phyloP scores from a whole-genome alignment of 495 filamentous ascomycete species.

The Penicillium antarcticum region DNA sequence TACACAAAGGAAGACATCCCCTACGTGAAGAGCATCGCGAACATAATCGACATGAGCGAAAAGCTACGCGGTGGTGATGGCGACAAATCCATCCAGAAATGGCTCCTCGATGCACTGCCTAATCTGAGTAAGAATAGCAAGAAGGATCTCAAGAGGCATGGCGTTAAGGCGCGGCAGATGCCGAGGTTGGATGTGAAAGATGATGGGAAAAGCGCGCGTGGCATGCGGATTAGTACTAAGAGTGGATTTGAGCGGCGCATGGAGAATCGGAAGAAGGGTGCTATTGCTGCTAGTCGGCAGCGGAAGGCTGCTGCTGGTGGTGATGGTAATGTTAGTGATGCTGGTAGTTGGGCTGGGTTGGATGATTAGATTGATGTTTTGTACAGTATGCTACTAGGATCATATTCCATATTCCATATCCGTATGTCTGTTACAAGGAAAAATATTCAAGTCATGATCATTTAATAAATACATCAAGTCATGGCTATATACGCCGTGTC shows the following conservation, averaged over 20 bases:
- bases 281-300: constrained; percentile 67
- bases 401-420: neutral
- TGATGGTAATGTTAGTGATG: constrained; percentile 38
- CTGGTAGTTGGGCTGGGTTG: constrained; percentile 61
- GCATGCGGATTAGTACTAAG: constrained; percentile 81
- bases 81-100: constrained; percentile 64
- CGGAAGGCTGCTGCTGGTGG: constrained; percentile 43
- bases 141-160: constrained; percentile 75
- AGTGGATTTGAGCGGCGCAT: constrained; percentile 79
- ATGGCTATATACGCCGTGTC: neutral
- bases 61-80: constrained; percentile 48
- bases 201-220: constrained; percentile 28
- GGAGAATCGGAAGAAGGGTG: constrained; percentile 73
- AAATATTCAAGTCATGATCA: constrained; percentile 1
- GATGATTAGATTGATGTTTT: constrained; percentile 43
- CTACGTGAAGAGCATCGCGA: constrained; percentile 86
- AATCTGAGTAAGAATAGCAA: constrained; percentile 76
- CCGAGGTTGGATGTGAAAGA: constrained; percentile 36
- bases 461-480: constrained; percentile 13
- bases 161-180: constrained; percentile 70
- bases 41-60: constrained; percentile 83
- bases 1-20: constrained; percentile 94
- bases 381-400: constrained; percentile 2
- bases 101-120: constrained; percentile 86
- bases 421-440: no score